phyloP scores from a whole-genome alignment of 495 filamentous ascomycete genomes.

The Halenospora varia region DNA sequence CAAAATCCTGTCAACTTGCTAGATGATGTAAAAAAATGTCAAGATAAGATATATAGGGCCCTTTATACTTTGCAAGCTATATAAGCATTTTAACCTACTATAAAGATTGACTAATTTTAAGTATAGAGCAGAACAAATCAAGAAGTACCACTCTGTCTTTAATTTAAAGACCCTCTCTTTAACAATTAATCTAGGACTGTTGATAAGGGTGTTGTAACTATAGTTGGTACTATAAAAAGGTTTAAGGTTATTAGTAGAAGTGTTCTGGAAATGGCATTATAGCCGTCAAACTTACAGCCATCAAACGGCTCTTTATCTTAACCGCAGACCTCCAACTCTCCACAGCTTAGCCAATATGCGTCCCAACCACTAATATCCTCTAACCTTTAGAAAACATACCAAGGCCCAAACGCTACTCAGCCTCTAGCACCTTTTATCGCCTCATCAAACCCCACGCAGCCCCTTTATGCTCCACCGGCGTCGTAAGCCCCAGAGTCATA shows the following conservation, averaged over 20 bases:
- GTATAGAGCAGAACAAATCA: neutral
- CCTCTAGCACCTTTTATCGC: neutral
- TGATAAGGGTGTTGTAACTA: neutral
- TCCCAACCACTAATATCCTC: conserved; percentile 2
- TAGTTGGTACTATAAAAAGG: neutral
- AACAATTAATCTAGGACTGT: neutral
- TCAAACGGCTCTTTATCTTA: conserved; percentile 1
- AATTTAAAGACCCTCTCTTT: neutral
- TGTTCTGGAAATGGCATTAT: neutral
- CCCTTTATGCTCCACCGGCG: no score
- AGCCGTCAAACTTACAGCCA: neutral
- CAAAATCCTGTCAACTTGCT: conserved; percentile 2
- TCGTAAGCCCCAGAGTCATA: neutral
- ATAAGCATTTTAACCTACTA: conserved; percentile 8
- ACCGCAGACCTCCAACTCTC: conserved; percentile 3
- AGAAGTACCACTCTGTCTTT: neutral
- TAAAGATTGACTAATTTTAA: conserved; percentile 12
- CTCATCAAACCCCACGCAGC: neutral
- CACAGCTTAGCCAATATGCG: neutral
- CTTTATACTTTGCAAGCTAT: no score
- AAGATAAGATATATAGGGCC: conserved; percentile 4
- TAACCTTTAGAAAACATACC: neutral
- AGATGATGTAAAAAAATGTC: conserved; percentile 6
- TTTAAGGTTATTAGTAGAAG: neutral
- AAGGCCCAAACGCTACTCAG: neutral